Percentiles rank a stretch among this genome's conserved stretches.
Evolutionary conservation across 345 rosid species (phyloP).

Genomic region (Linum tenue): DNA sequence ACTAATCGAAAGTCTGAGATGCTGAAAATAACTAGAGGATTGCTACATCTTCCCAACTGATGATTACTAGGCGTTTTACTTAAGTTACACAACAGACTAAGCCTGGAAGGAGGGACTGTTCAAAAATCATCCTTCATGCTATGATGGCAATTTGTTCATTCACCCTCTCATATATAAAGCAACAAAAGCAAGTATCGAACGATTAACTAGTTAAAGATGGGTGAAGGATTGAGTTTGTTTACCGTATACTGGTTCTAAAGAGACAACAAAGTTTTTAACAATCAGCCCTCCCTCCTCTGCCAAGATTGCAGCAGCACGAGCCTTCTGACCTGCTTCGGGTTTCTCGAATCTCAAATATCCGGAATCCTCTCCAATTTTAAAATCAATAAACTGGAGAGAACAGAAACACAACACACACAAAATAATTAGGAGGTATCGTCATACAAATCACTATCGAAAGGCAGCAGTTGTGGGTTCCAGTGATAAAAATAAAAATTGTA

Average conservation of each 20-base stretch:
- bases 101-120: no score
- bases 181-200: background rate
- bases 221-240: slow-evolving; percentile 5
- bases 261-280: slow-evolving; percentile 67
- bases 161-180: background rate
- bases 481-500: background rate
- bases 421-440: background rate
- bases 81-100: background rate
- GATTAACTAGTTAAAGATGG: background rate
- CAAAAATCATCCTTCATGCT: background rate
- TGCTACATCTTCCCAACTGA: background rate
- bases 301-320: slow-evolving; percentile 90
- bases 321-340: slow-evolving; percentile 87
- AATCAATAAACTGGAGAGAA: slow-evolving; percentile 60
- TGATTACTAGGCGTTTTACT: background rate
- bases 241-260: slow-evolving; percentile 88
- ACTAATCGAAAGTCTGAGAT: background rate
- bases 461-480: no score
- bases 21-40: background rate
- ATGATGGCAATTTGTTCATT: background rate
- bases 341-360: slow-evolving; percentile 76
- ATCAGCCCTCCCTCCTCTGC: slow-evolving; percentile 69
- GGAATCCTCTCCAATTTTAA: slow-evolving; percentile 67
- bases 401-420: slow-evolving; percentile 5
- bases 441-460: background rate